A percentile compares a stretch with the other conserved stretches of the same genome.
phyloP scores from a whole-genome alignment of 768 basidiomycete genomes.

The Suillus subaureus region DNA sequence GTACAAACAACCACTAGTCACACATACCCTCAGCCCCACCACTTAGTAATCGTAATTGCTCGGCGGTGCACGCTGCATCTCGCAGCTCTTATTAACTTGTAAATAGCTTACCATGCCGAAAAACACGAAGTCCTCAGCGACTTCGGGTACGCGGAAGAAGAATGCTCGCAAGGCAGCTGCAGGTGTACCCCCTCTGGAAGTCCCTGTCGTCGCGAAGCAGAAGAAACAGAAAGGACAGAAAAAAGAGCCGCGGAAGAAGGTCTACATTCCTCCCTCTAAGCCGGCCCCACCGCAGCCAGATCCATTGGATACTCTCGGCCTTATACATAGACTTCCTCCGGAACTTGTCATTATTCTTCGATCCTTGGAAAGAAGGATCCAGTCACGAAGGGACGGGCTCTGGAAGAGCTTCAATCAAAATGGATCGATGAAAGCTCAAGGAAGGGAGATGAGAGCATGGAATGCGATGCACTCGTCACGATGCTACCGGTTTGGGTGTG shows the following conservation, averaged over 20 bases:
- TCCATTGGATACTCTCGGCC: slow-evolving; percentile 83
- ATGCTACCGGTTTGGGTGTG: slow-evolving; percentile 93
- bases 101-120: slow-evolving; percentile 41
- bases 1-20: slow-evolving; percentile 3
- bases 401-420: slow-evolving; percentile 76
- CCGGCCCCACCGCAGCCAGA: slow-evolving; percentile 75
- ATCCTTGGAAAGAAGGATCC: slow-evolving; percentile 86
- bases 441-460: slow-evolving; percentile 43
- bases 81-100: slow-evolving; percentile 1
- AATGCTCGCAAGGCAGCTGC: slow-evolving; percentile 75
- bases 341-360: slow-evolving; percentile 83
- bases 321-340: slow-evolving; percentile 72
- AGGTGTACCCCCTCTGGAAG: slow-evolving; percentile 36
- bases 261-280: slow-evolving; percentile 85
- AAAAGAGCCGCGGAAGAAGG: slow-evolving; percentile 79
- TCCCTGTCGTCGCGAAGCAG: slow-evolving; percentile 44
- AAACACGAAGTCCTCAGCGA: slow-evolving; percentile 72
- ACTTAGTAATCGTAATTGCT: not conserved
- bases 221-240: slow-evolving; percentile 52
- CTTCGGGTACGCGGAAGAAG: slow-evolving; percentile 89
- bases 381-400: slow-evolving; percentile 78
- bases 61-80: not conserved
- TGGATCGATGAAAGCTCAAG: slow-evolving; percentile 63
- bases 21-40: not conserved
- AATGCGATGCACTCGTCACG: slow-evolving; percentile 43